Conservation (phyloP, 1,284 basidiomycete species). For the Ceratobasidium sp. region DNA sequence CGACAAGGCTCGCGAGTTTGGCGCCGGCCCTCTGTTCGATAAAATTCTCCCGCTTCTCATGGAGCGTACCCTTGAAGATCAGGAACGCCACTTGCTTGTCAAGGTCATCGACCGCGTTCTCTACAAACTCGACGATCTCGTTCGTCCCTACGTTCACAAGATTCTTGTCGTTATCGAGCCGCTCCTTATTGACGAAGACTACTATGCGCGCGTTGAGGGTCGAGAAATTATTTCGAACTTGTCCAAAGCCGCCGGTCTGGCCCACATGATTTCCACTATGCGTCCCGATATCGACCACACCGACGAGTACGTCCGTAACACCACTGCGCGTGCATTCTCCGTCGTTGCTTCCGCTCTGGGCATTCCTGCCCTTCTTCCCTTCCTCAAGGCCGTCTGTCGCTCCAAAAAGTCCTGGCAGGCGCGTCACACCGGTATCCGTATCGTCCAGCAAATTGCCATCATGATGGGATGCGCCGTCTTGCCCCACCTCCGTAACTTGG, state of each 20-base stretch:
- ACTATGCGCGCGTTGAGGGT: slow-evolving; percentile 99
- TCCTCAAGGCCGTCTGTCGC: slow-evolving; percentile 97
- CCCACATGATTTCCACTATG: slow-evolving; percentile 99
- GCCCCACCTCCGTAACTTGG: slow-evolving; percentile 95
- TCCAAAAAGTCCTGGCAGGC: slow-evolving; percentile 99
- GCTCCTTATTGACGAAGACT: slow-evolving; percentile 98
- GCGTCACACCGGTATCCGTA: slow-evolving; percentile 98
- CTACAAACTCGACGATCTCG: slow-evolving; percentile 99
- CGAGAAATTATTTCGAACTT: slow-evolving; percentile 99
- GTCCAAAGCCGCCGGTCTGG: slow-evolving; percentile 98
- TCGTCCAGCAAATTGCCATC: slow-evolving; percentile 99
- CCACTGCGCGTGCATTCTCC: slow-evolving; percentile 98
- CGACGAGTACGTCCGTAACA: slow-evolving; percentile 99
- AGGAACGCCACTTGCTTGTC: slow-evolving; percentile 97
- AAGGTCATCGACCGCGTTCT: slow-evolving; percentile 99
- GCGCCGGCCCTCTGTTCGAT: slow-evolving; percentile 98
- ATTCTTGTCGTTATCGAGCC: slow-evolving; percentile 99
- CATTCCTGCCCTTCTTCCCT: slow-evolving; percentile 96
- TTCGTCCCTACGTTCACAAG: slow-evolving; percentile 99
- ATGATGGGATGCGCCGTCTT: slow-evolving; percentile 99
- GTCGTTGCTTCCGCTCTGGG: slow-evolving; percentile 99
- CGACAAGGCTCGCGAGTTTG: slow-evolving; percentile 99
- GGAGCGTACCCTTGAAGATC: slow-evolving; percentile 99
- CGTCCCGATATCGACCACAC: slow-evolving; percentile 99
- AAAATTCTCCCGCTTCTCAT: slow-evolving; percentile 98